A percentile compares a stretch with the other conserved stretches of the same genome.
phyloP scores from a whole-genome alignment of 768 basidiomycete genomes.

The Boletus speciosus region DNA sequence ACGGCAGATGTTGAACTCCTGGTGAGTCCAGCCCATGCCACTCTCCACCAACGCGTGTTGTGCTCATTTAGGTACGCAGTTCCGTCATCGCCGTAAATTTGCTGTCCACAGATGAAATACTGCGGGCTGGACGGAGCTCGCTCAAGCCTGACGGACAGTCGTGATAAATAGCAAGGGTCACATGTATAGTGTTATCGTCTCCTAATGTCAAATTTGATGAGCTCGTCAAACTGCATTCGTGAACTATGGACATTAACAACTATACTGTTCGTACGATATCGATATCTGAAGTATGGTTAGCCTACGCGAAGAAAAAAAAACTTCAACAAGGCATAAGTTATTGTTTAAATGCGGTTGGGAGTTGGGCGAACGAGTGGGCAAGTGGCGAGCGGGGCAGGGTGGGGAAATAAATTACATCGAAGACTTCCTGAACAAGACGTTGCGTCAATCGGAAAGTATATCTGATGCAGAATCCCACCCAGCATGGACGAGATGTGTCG shows the following conservation, averaged over 20 bases:
- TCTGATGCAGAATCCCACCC: constrained; percentile 58
- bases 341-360: constrained; percentile 15
- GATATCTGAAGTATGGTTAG: constrained; percentile 17
- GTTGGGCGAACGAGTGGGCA: constrained; percentile 18
- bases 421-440: constrained; percentile 5
- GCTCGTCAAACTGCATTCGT: constrained; percentile 11
- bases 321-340: constrained; percentile 28
- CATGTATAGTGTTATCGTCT: constrained; percentile 21
- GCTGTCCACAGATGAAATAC: constrained; percentile 92
- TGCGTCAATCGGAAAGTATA: constrained; percentile 31
- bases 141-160: constrained; percentile 76
- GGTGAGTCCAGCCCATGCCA: constrained; percentile 47
- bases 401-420: constrained; percentile 25
- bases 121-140: constrained; percentile 85
- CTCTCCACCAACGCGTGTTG: constrained; percentile 16
- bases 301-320: constrained; percentile 5
- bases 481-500: constrained; percentile 51
- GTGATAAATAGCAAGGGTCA: constrained; percentile 29
- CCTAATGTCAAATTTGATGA: constrained; percentile 15
- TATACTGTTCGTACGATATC: constrained; percentile 26
- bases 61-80: constrained; percentile 40
- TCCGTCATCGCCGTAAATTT: constrained; percentile 95
- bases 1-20: constrained; percentile 96
- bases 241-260: constrained; percentile 30
- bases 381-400: constrained; percentile 1